phyloP scores from a whole-genome alignment of 2,329 filamentous ascomycete species.

The Talaromyces atroroseus region DNA sequence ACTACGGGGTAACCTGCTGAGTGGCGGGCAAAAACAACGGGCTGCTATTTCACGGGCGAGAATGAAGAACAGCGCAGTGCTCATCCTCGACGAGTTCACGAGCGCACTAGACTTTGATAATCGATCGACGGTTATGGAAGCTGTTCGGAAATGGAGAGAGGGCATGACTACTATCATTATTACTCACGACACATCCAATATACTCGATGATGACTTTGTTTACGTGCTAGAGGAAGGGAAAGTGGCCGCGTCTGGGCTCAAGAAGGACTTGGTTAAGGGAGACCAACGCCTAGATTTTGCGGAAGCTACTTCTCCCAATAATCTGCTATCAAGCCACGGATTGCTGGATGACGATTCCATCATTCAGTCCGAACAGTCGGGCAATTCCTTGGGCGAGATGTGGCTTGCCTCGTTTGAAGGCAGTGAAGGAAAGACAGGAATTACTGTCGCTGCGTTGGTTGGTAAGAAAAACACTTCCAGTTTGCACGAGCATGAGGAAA shows the following conservation, averaged over 20 bases:
- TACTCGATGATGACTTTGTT: slow-evolving; percentile 66
- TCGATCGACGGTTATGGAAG: slow-evolving; percentile 63
- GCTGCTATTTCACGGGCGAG: slow-evolving; percentile 73
- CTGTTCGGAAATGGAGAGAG: slow-evolving; percentile 68
- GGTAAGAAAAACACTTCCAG: not conserved
- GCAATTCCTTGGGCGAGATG: not conserved
- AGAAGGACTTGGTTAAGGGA: slow-evolving; percentile 43
- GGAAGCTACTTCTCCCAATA: not conserved
- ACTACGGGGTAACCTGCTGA: slow-evolving; percentile 63
- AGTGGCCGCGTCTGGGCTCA: slow-evolving; percentile 65
- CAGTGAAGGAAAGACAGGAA: not conserved
- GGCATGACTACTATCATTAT: slow-evolving; percentile 88
- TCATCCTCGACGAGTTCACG: slow-evolving; percentile 85
- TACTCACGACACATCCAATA: slow-evolving; percentile 80
- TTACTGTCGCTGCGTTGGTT: not conserved
- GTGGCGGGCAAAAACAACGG: slow-evolving; percentile 79
- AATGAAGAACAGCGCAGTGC: slow-evolving; percentile 68
- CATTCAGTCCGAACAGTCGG: not conserved
- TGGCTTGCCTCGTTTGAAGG: slow-evolving; percentile 1
- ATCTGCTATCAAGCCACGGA: not conserved
- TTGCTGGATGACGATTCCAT: not conserved
- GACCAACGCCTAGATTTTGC: slow-evolving; percentile 1
- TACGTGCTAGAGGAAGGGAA: slow-evolving; percentile 69
- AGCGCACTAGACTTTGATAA: slow-evolving; percentile 76
- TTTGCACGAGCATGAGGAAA: not conserved